Evolutionary conservation across 371 early-diverging fungal species (phyloP), one percentile per base, ranked within the genome.

Genomic region (Mortierella sp.): DNA sequence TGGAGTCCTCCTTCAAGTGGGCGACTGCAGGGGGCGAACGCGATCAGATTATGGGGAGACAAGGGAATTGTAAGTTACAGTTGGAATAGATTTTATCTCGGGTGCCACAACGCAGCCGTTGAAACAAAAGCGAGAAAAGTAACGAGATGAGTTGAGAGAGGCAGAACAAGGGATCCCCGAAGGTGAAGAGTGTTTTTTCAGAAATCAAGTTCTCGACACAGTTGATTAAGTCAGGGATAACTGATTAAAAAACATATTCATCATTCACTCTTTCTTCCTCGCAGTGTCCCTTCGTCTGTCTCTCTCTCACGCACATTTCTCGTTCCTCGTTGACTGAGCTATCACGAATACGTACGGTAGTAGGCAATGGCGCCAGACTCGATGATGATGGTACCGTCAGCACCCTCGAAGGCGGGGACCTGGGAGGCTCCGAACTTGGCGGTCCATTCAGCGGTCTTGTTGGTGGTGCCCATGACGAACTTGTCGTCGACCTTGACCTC

Each of bases 341-440:
- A n/a, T n/a, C n/a, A n/a, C 64, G 59, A 56, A 43, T 54, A 84
- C 78, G 80, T 84, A 88, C 93, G 84, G 81, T 96, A 94, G 90
- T 89, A 88, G 47, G 93, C 92, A 59, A 97, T 97, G 69, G 96
- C 96, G 70, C 83, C 87, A 69, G 89, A 88, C 85, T 97, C 96
- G 69, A 86, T 87, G 64, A 57, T 57, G 64, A 81, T 78, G 82
- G 86, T 86, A 50, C 89, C 92, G 43, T 93, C 90, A 55, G 88
- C 78, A 58, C 87, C 82, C 81, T 92, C 94, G 70, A 94, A 93
- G 49, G 84, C 90, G 39, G 97, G 97, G 64, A 93, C 86, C 78
- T 60, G 96, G 93, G 65, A 64, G 24, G 78, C 58, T 23, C 78
- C 78, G 88, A 92, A 95, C 86, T 94, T 94, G 78, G 85, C 83